Evolutionary conservation across 495 filamentous ascomycete species (phyloP), one percentile per base, ranked within the genome.

Genomic region (Aspergillus sparsus): DNA sequence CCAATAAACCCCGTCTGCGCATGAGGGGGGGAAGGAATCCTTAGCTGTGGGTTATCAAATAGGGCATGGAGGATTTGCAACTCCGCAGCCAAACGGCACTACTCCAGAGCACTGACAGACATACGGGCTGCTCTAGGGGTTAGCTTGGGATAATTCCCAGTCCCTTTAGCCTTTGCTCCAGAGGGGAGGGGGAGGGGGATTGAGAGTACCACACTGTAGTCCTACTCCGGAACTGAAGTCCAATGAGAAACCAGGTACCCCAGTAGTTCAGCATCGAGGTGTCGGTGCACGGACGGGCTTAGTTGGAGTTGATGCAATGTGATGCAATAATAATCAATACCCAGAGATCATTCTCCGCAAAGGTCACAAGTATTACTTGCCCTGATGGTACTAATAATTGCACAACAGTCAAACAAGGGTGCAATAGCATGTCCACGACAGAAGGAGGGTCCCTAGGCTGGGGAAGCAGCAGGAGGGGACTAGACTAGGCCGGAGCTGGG

Each of bases 11-110:
- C 49, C 57, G 31, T 54, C 57, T 50, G 50, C 37, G 61, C 55
- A 63, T 36, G 55, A 52, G 45, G 50, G 49, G 49, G 55, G 56
- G 45, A 55, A 54, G 49, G 55, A 39, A 33, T 33, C 51, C 42
- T 54, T 57, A 41, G 50, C 21, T 39, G 21, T 36, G 37, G 45
- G 52, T 54, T 35, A 50, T 55, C 61, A 42, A 58, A 42, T 55
- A 58, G 44, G 55, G 41, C 55, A 55, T 36, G 45, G 61, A 55
- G 61, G 50, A 58, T 63, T 63, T 42, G 45, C 50, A 55, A 53
- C 49, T 54, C 61, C 47, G 50, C 42, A 54, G 53, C 61, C 61
- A 63, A 63, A 63, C 61, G 61, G 61, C 55, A 58, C 49, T 51
- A 53, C 61, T 63, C 61, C 61, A 49, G 55, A 55, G 50, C 50